Evolutionary conservation across 1,284 basidiomycete genomes (phyloP).

Genomic region (Irpex lacteus): DNA sequence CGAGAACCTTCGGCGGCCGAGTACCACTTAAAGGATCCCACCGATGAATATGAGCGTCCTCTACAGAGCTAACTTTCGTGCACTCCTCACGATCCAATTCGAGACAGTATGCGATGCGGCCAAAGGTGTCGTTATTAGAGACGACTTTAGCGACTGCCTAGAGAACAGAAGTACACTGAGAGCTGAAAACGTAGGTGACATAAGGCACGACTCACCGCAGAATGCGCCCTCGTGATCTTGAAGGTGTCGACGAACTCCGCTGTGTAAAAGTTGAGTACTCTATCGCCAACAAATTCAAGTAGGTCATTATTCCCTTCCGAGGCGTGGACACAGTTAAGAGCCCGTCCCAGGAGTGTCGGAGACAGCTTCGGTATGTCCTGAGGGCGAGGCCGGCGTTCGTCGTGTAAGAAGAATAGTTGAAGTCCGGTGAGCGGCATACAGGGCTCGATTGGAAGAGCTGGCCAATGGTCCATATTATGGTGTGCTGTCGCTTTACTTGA

Average conservation of each 20-base stretch:
- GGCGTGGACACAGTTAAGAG: slow-evolving; percentile 22
- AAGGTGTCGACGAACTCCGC: slow-evolving; percentile 24
- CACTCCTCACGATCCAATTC: slow-evolving; percentile 21
- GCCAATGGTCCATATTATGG: not conserved
- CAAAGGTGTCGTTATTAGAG: slow-evolving; percentile 33
- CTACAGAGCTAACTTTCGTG: slow-evolving; percentile 2
- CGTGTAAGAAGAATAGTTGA: slow-evolving; percentile 12
- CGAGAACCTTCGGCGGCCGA: slow-evolving; percentile 29
- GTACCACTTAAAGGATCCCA: slow-evolving; percentile 17
- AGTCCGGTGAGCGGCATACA: not conserved
- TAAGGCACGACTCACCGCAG: slow-evolving; percentile 26
- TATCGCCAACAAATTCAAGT: slow-evolving; percentile 33
- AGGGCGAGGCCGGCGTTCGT: not conserved
- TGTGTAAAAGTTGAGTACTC: slow-evolving; percentile 28
- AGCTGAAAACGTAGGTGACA: not conserved
- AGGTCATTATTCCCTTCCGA: slow-evolving; percentile 30
- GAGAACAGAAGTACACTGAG: not conserved
- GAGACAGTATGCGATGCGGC: slow-evolving; percentile 28
- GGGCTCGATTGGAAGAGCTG: not conserved
- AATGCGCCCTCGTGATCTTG: slow-evolving; percentile 19
- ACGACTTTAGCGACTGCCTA: slow-evolving; percentile 22
- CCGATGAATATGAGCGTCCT: slow-evolving; percentile 11
- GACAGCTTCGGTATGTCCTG: slow-evolving; percentile 10
- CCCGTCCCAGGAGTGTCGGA: slow-evolving; percentile 2
- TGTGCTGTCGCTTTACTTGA: not conserved